A percentile compares a stretch with the other conserved stretches of the same genome.
Conservation (phyloP, 345 rosid genomes). For the Citrus maxima region DNA sequence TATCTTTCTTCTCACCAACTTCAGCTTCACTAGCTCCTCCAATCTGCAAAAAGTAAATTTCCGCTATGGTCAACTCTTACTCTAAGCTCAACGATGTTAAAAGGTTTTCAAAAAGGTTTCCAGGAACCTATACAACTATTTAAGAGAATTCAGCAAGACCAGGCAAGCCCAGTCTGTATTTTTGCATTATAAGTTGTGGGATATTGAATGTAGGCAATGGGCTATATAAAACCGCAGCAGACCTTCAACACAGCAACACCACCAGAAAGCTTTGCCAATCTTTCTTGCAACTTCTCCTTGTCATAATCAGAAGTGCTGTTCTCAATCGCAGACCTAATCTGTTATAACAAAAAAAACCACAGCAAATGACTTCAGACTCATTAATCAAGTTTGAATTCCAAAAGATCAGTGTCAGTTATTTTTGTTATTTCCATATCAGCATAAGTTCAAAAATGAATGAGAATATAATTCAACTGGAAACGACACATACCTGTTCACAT, state of each 20-base stretch:
- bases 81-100: neutral
- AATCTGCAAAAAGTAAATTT: constrained; percentile 45
- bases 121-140: neutral
- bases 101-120: neutral
- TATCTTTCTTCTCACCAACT: constrained; percentile 88
- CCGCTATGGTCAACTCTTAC: neutral
- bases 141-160: neutral
- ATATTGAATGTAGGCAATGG: neutral
- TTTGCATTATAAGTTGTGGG: neutral
- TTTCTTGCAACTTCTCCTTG: constrained; percentile 91
- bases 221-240: constrained; percentile 7
- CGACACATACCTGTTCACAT: constrained; percentile 70
- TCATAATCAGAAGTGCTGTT: constrained; percentile 88
- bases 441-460: neutral
- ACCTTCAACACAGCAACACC: constrained; percentile 98
- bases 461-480: neutral
- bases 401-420: neutral
- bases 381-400: neutral
- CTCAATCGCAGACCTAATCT: constrained; percentile 79
- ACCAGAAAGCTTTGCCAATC: constrained; percentile 93
- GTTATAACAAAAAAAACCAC: neutral
- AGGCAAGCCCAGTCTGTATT: neutral
- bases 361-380: neutral
- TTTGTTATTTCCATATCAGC: too few relatives aligned
- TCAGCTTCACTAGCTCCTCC: constrained; percentile 99